phyloP scores from a whole-genome alignment of 768 basidiomycete genomes.

The Lentinus brumalis region DNA sequence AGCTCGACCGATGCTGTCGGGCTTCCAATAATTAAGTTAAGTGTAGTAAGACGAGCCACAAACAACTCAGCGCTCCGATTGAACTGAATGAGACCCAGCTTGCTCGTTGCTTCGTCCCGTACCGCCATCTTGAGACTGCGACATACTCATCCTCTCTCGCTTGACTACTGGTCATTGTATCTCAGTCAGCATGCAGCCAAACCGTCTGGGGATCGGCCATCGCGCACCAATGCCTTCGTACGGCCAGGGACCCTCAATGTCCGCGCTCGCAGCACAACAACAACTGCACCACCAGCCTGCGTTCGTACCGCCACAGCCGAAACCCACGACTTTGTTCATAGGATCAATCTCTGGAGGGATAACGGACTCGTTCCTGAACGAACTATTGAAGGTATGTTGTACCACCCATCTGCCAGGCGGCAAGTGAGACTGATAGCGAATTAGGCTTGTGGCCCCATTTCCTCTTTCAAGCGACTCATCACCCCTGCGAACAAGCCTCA shows the following conservation, averaged over 20 bases:
- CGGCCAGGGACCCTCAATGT: constrained; percentile 91
- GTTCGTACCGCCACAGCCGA: constrained; percentile 71
- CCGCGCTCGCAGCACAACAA: constrained; percentile 87
- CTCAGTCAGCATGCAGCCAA: constrained; percentile 57
- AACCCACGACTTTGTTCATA: constrained; percentile 81
- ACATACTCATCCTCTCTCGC: background rate
- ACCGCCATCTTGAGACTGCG: background rate
- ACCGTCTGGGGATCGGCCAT: constrained; percentile 85
- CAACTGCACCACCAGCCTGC: constrained; percentile 56
- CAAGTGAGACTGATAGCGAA: background rate
- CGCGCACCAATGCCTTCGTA: constrained; percentile 85
- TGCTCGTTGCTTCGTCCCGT: background rate
- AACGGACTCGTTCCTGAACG: constrained; percentile 78
- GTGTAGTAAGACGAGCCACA: too few relatives aligned
- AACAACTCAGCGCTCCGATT: too few relatives aligned
- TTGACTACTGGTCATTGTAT: background rate
- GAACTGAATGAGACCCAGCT: too few relatives aligned
- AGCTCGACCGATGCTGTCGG: too few relatives aligned
- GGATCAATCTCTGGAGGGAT: constrained; percentile 95
- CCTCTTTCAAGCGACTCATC: constrained; percentile 89
- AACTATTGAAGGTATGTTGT: constrained; percentile 66
- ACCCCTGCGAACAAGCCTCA: constrained; percentile 93
- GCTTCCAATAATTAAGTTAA: too few relatives aligned
- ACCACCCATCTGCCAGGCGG: background rate
- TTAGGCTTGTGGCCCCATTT: constrained; percentile 88